phyloP scores from a whole-genome alignment of 169 alveolate species.

The Plasmodium vinckei region DNA sequence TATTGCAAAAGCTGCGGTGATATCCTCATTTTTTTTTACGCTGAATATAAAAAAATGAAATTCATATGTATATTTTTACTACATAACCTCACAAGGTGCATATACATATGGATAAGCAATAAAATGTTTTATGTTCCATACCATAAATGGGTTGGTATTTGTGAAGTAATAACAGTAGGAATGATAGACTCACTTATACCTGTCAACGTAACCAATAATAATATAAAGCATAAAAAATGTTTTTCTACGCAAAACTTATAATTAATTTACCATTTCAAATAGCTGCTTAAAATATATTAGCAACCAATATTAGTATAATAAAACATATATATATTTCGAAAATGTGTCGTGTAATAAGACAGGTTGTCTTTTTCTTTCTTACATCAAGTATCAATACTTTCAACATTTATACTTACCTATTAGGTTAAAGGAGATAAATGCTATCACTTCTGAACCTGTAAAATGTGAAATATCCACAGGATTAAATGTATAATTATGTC shows the following conservation, averaged over 20 bases:
- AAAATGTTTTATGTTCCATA: neutral
- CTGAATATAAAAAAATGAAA: conserved; percentile 7
- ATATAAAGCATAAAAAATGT: too few relatives aligned
- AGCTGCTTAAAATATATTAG: neutral
- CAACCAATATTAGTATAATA: neutral
- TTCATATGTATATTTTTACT: neutral
- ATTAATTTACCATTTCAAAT: too few relatives aligned
- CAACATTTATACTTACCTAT: conserved; percentile 10
- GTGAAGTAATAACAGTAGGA: conserved; percentile 75
- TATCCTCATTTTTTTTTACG: conserved; percentile 60
- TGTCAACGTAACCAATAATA: neutral
- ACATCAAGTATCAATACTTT: too few relatives aligned
- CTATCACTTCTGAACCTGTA: conserved; percentile 60
- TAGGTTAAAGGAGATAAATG: conserved; percentile 61
- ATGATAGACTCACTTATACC: conserved; percentile 75
- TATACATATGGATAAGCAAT: neutral
- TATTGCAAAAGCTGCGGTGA: conserved; percentile 74
- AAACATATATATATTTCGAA: neutral
- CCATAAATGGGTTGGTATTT: conserved; percentile 74
- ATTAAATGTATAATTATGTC: neutral
- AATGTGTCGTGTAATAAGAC: too few relatives aligned
- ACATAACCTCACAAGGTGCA: neutral
- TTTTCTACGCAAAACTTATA: too few relatives aligned
- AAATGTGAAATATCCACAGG: neutral
- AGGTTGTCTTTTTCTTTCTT: too few relatives aligned